Base-by-base conservation (phyloP, 768 basidiomycete genomes). In the Inosperma sp. region DNA sequence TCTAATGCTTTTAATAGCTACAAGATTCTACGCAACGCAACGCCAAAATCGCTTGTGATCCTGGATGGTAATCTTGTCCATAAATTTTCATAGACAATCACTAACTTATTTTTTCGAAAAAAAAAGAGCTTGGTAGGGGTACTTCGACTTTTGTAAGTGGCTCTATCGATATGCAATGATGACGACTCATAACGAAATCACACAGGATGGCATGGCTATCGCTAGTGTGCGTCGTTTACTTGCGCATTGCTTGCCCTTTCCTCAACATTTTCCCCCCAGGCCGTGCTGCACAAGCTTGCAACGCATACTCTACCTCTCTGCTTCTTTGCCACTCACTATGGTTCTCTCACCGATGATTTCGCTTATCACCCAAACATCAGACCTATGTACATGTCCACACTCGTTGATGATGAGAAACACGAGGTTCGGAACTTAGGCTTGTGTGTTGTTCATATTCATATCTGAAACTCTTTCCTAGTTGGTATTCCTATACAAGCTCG, bases 271-370 rank as follows among this genome's bases (percentile, higher is more conserved):
- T 16, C 29, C 27, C 54, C 17, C 19, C 52, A 88, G 85, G 90
- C 95, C 8, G 96, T 98, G 12, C 68, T 98, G 16, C 96, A 99
- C 65, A 83, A 95, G 62, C 78, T 99, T 13, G 92, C 96, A 1
- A 96, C 94, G 0, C 90, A 91, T 60, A 93, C 91, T 0, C 72
- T 96, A 4, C 86, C 94, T 9, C 71, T 98, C 22, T 86, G 90
- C 2, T 96, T 97, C 74, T 99, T 99, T 61, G 95, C 96, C 29
- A 99, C 96, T 0, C 96, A 99, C 68, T 99, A 98, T 58, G 93
- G 93, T 3, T 89, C 93, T 1, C 75, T 98, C 35, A 96, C 95
- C 7, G 91, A 96, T 59, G 95, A 98, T 64, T 97, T 88, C 64
- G 78, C 79, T 2, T 91, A 92, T 59, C 91, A 94, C 62, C 88